Base-by-base conservation (phyloP, 2,329 filamentous ascomycete species). In the Botrytis sinoallii region DNA sequence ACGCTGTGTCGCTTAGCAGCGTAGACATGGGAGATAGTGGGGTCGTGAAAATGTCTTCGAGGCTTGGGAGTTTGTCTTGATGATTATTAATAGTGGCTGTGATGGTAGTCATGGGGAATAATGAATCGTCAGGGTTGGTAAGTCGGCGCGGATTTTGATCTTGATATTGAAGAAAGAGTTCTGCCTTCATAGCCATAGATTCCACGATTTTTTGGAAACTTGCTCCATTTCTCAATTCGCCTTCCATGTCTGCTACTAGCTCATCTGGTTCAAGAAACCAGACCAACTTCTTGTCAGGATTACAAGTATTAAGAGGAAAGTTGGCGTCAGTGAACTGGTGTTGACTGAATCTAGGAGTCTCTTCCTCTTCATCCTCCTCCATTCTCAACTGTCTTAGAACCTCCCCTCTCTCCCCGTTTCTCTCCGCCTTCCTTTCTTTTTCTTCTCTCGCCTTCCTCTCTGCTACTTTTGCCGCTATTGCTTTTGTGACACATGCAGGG, bases 181-280 rank as follows among this genome's bases (percentile, higher is more conserved):
- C n/a, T 57, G 52, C 52, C 14, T 57, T 57, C 14, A 18, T 32
- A 57, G 52, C n/a, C 52, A 57, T 57, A 18, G 52, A 57, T 57
- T 57, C n/a, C 16, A 57, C 52, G 29, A 29, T 57, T 29, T 18
- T 57, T 32, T 57, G 52, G n/a, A 57, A 18, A 63, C 35, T 42
- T n/a, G 22, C 35, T n/a, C 22, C 60, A n/a, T 25, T 22, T 18
- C 68, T 64, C 65, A 81, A 76, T 61, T 78, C 80, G 29, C 72
- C 78, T 66, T 77, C 79, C 32, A 77, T 59, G 22, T 61, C 16
- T 63, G 57, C 42, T 38, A 29, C 32, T 40, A 83, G 80, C 12
- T 82, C 80, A 12, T 82, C 80, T 25, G 80, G 82, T 48, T 83
- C 82, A 29, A 79, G 76, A 35, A 83, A 83, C 40, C 81, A 81